Evolutionary conservation across 345 rosid genomes (phyloP).

Genomic region (Boechera stricta): DNA sequence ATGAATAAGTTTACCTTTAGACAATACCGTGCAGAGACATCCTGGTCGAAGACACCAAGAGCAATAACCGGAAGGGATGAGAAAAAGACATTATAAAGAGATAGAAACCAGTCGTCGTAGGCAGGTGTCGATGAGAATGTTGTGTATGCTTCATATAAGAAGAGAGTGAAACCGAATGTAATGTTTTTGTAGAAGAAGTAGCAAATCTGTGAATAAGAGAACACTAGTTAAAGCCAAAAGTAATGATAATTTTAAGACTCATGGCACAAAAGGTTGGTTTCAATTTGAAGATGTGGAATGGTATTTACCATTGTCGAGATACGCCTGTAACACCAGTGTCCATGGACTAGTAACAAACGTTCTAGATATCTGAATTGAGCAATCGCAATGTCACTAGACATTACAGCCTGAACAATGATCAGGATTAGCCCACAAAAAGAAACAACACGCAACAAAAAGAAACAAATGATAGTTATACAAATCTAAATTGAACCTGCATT

Average conservation of each 20-base stretch:
- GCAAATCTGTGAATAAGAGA: conserved; percentile 68
- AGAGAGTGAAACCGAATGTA: conserved; percentile 73
- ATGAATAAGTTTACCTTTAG: conserved; percentile 58
- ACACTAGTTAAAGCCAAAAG: conserved; percentile 21
- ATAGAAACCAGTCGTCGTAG: conserved; percentile 83
- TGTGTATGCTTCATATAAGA: conserved; percentile 71
- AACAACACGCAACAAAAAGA: not conserved
- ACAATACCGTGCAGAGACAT: conserved; percentile 72
- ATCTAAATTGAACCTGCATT: conserved; percentile 72
- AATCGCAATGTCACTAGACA: conserved; percentile 94
- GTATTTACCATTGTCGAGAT: conserved; percentile 79
- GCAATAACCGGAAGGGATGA: conserved; percentile 79
- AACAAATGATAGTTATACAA: not conserved
- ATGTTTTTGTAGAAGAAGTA: conserved; percentile 98
- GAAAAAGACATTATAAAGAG: conserved; percentile 80
- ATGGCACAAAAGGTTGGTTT: conserved; percentile 18
- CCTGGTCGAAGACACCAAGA: conserved; percentile 91
- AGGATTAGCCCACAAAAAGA: conserved; percentile 2
- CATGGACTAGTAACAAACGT: conserved; percentile 91
- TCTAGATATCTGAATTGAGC: conserved; percentile 92
- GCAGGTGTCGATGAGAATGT: conserved; percentile 83
- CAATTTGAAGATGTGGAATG: not conserved
- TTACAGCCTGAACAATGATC: conserved; percentile 68
- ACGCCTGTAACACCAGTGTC: conserved; percentile 97
- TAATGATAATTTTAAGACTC: conserved; percentile 1